phyloP scores from a whole-genome alignment of 1,284 basidiomycete species.

The Pisolithus thermaeus region DNA sequence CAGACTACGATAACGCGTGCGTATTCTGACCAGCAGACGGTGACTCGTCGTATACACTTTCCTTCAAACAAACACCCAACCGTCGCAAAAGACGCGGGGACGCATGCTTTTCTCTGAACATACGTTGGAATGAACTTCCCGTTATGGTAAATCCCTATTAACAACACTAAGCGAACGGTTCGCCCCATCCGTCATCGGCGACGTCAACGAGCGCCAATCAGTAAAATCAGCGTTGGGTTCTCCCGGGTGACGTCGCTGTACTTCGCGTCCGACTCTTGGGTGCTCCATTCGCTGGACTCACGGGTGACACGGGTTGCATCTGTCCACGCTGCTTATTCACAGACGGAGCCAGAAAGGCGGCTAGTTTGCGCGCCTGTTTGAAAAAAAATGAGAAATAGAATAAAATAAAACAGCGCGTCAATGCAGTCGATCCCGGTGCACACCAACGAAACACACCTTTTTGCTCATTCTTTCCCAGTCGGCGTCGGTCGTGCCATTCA shows the following conservation, averaged over 20 bases:
- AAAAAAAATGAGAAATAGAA: background rate
- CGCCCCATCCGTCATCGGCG: no score
- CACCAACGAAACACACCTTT: constrained; percentile 41
- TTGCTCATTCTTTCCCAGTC: constrained; percentile 58
- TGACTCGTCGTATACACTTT: no score
- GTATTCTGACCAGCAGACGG: no score
- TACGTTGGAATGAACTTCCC: no score
- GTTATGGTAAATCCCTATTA: no score
- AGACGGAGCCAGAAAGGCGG: constrained; percentile 35
- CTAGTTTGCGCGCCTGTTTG: constrained; percentile 49
- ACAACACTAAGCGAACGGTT: no score
- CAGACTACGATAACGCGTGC: no score
- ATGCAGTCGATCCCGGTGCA: background rate
- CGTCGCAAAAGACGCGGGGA: no score
- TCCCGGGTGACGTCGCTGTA: constrained; percentile 26
- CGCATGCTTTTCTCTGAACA: no score
- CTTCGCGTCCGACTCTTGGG: constrained; percentile 24
- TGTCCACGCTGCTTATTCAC: constrained; percentile 34
- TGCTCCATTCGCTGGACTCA: constrained; percentile 8
- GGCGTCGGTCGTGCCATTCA: constrained; percentile 54
- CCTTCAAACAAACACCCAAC: no score
- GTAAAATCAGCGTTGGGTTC: constrained; percentile 4
- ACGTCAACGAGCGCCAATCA: no score
- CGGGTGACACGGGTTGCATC: constrained; percentile 13
- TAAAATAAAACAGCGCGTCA: background rate